These are phyloP conservation scores for Stenocarpella maydis DNA, from an alignment of 2,329 filamentous ascomycete species.

Conservation along the genomic window DNA sequence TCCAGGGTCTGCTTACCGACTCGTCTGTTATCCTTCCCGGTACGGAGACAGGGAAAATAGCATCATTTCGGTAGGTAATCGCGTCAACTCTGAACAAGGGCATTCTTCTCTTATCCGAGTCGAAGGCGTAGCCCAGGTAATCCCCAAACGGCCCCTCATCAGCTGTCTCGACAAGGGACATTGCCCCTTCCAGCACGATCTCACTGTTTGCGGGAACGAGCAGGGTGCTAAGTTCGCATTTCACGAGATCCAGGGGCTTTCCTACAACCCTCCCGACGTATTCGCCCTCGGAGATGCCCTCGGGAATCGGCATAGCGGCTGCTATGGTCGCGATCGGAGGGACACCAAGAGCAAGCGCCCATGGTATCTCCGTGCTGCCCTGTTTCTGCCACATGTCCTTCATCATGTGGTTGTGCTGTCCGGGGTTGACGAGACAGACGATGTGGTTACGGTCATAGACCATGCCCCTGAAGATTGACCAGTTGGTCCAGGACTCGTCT, in stretches of 20 bases:
- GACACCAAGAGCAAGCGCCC: slow-evolving; percentile 56
- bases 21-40: slow-evolving; percentile 56
- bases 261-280: slow-evolving; percentile 58
- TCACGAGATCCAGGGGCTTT: slow-evolving; percentile 54
- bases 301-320: slow-evolving; percentile 56
- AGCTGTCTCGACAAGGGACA: slow-evolving; percentile 52
- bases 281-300: slow-evolving; percentile 55
- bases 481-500: slow-evolving; percentile 56
- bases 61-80: slow-evolving; percentile 56
- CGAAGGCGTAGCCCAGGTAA: slow-evolving; percentile 45
- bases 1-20: slow-evolving; percentile 39
- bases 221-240: slow-evolving; percentile 60
- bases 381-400: slow-evolving; percentile 54
- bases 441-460: slow-evolving; percentile 53
- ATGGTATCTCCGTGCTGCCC: slow-evolving; percentile 53
- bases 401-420: slow-evolving; percentile 57
- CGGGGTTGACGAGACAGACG: slow-evolving; percentile 50
- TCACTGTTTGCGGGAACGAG: slow-evolving; percentile 58
- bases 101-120: slow-evolving; percentile 46
- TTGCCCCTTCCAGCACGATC: slow-evolving; percentile 59
- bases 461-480: slow-evolving; percentile 56
- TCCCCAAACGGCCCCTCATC: slow-evolving; percentile 60
- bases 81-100: slow-evolving; percentile 53
- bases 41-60: slow-evolving; percentile 58
- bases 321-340: slow-evolving; percentile 59